Evolutionary conservation across 495 filamentous ascomycete genomes (phyloP), one percentile per base, ranked within the genome.

Genomic region (Astrothelium subdiscretum): DNA sequence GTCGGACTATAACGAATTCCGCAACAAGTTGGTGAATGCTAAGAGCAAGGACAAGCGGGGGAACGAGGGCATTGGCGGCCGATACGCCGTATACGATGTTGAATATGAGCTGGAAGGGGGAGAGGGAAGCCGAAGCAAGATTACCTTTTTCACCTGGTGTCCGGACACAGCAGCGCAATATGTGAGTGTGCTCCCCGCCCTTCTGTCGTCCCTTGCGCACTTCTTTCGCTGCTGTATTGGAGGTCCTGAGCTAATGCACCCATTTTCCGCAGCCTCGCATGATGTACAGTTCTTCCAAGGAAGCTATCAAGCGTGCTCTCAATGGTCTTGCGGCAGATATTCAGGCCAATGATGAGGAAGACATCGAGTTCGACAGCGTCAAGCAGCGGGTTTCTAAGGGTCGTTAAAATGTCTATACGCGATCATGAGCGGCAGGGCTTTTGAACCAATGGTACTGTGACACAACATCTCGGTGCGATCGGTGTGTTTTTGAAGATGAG

Each of bases 211-310:
- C 22, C 38, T 40, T 8, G 8, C 40, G 18, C 24, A 52, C n/a
- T 51, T 26, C 29, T 40, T 20, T 54, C 26, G 3, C 54, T n/a
- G n/a, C n/a, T n/a, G n/a, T n/a, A n/a, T n/a, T n/a, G n/a, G n/a
- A n/a, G n/a, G n/a, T n/a, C n/a, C n/a, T n/a, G n/a, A n/a, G n/a
- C n/a, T n/a, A n/a, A n/a, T n/a, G n/a, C 32, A 67, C n/a, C 59
- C 32, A 27, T 31, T 27, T 31, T 35, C 42, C 58, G 26, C 66
- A 92, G 89, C 78, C 85, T 72, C 89, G 90, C 77, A 97, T 97
- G 95, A 83, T 96, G 68, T 97, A 97, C 85, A 90, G 92, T 71
- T 90, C 90, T 59, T 97, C 92, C 71, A 95, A 95, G 75, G 91
- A 96, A 69, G 84, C 84, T 62, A 80, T 98, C 67, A 96, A 95